Base-by-base conservation (phyloP, 1,284 basidiomycete genomes). In the Fomitiporia mediterranea region DNA sequence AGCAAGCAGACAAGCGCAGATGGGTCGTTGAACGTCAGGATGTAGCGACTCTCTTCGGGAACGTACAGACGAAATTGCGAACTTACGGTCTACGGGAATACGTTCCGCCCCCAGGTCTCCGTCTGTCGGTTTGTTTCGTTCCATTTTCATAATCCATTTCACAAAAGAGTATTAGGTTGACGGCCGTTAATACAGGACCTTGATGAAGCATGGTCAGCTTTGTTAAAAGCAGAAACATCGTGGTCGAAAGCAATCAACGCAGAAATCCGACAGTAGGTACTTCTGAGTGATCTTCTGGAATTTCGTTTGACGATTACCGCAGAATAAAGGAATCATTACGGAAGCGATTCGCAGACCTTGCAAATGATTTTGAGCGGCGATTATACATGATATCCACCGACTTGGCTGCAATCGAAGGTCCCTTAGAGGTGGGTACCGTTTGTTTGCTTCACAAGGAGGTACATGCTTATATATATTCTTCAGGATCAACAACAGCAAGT, bases 21-120 rank as follows among this genome's bases (percentile, higher is more conserved):
- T 96, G 94, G 89, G 91, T 95, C 4, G 86, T 83, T 2, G 95
- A 98, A 70, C 84, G 89, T 64, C 91, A 94, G 67, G 94, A 96
- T 61, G 75, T 98, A 5, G 83, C 87, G 2, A 92, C 90, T 1
- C 77, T 98, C 11, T 91, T 98, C 63, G 86, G 90, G 3, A 98
- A 98, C 66, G 89, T 99, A 35, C 91, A 95, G 69, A 98, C 94
- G 1, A 98, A 98, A 70, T 74, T 99, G 60, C 83, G 82, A 68
- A 98, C 95, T 13, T 98, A 98, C 72, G 84, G 88, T 9, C 68
- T 98, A 60, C 76, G 84, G 52, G 83, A 89, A 63, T 98, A 95
- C 70, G 77, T 86, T 17, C 93, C 94, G n/a, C 82, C 84, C 3
- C 68, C 72, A 7, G 92, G 90, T 0, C 70, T 94, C 15, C 71